phyloP scores from a whole-genome alignment of 805 yeast genomes.

The Hanseniaspora vineae region DNA sequence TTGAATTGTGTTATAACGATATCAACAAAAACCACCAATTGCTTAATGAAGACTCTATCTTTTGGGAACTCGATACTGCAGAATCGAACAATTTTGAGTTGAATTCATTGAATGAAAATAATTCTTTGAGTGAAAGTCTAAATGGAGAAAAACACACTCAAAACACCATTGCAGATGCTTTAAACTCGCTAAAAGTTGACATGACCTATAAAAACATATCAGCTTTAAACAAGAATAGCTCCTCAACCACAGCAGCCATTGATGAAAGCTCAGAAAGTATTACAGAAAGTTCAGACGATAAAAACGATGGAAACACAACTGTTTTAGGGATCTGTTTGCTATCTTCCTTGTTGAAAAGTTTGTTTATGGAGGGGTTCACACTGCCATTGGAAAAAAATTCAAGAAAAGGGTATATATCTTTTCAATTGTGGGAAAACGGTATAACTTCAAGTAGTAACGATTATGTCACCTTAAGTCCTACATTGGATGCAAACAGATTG shows the following conservation, averaged over 20 bases:
- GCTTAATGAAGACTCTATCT: conserved; percentile 16
- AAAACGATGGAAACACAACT: conserved; percentile 8
- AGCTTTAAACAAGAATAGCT: too few species aligned
- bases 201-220: too few species aligned
- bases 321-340: conserved; percentile 27
- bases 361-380: conserved; percentile 20
- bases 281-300: conserved; percentile 4
- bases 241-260: too few species aligned
- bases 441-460: conserved; percentile 23
- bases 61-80: conserved; percentile 30
- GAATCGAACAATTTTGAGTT: conserved; percentile 5
- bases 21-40: conserved; percentile 14
- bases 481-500: conserved; percentile 48
- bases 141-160: too few species aligned
- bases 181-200: too few species aligned
- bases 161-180: too few species aligned
- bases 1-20: conserved; percentile 34
- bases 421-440: conserved; percentile 71
- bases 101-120: conserved; percentile 1
- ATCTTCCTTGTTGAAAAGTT: conserved; percentile 14
- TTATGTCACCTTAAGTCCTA: conserved; percentile 25
- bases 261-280: too few species aligned
- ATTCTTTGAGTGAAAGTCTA: too few species aligned
- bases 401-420: conserved; percentile 19
- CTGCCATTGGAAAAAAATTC: conserved; percentile 10